Percentiles rank a stretch among this genome's conserved stretches.
phyloP scores from a whole-genome alignment of 1,284 basidiomycete genomes.

The Ganoderma lingzhi region DNA sequence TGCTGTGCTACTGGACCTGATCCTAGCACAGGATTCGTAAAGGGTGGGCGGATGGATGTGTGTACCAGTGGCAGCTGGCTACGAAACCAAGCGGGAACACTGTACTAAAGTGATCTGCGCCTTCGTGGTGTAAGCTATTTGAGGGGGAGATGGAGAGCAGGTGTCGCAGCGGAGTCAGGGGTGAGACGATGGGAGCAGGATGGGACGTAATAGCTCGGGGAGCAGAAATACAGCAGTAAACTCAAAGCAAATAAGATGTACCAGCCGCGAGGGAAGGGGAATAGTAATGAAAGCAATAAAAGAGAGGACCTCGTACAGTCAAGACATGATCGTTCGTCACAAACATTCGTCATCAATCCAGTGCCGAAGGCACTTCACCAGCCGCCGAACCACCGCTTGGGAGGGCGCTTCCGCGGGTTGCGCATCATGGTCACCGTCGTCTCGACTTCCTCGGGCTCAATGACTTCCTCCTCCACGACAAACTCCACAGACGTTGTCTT shows the following conservation, averaged over 20 bases:
- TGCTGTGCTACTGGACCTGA: slow-evolving; percentile 38
- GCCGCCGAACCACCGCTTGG: slow-evolving; percentile 36
- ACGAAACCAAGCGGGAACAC: slow-evolving; percentile 20
- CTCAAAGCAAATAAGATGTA: slow-evolving; percentile 26
- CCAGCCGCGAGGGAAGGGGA: slow-evolving; percentile 34
- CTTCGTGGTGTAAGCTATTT: slow-evolving; percentile 16
- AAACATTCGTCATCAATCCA: slow-evolving; percentile 29
- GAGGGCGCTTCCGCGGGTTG: slow-evolving; percentile 31
- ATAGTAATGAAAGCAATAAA: slow-evolving; percentile 36
- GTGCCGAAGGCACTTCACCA: slow-evolving; percentile 28
- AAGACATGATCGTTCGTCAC: slow-evolving; percentile 35
- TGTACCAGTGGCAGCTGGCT: slow-evolving; percentile 27
- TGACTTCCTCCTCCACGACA: slow-evolving; percentile 58
- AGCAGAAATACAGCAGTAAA: slow-evolving; percentile 34
- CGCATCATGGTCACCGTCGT: slow-evolving; percentile 35
- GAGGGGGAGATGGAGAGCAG: slow-evolving; percentile 13
- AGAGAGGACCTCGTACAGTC: slow-evolving; percentile 36
- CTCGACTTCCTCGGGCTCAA: slow-evolving; percentile 40
- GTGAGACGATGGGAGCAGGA: slow-evolving; percentile 27
- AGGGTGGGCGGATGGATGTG: slow-evolving; percentile 2
- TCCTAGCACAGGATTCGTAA: slow-evolving; percentile 32
- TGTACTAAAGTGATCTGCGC: slow-evolving; percentile 27
- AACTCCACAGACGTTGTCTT: slow-evolving; percentile 76
- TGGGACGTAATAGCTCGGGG: slow-evolving; percentile 15
- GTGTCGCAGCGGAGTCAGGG: slow-evolving; percentile 31